These are phyloP conservation scores for Verticillium albo-atrum DNA, from an alignment of 2,329 filamentous ascomycete species.

Conservation along the genomic window DNA sequence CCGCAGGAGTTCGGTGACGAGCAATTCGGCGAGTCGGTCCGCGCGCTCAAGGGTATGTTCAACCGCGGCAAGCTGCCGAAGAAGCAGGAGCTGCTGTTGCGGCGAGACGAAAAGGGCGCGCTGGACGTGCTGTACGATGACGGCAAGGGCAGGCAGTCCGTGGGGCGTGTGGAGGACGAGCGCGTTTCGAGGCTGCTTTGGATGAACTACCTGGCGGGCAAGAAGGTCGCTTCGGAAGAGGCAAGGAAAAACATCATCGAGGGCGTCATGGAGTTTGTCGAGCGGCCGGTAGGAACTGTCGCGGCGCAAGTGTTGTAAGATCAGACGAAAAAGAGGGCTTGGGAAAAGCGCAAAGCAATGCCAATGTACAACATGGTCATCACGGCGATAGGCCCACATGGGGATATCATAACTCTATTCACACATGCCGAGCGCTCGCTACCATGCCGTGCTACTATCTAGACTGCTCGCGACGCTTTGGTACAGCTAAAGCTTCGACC, in stretches of 20 bases:
- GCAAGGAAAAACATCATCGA: constrained; percentile 79
- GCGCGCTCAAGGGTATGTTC: constrained; percentile 77
- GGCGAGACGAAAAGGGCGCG: constrained; percentile 60
- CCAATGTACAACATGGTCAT: neutral
- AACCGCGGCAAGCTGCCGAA: constrained; percentile 77
- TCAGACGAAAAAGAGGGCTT: constrained; percentile 1
- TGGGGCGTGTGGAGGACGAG: constrained; percentile 76
- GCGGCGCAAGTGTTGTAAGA: constrained; percentile 65
- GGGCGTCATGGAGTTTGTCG: constrained; percentile 82
- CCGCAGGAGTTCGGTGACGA: constrained; percentile 61
- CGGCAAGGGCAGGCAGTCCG: constrained; percentile 41
- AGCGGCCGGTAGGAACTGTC: constrained; percentile 81
- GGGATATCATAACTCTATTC: neutral
- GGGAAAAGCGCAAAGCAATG: neutral
- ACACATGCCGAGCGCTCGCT: neutral
- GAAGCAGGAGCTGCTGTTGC: constrained; percentile 70
- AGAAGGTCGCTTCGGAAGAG: constrained; percentile 78
- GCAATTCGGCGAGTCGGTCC: constrained; percentile 69
- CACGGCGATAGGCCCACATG: neutral
- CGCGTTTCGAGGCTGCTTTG: constrained; percentile 77
- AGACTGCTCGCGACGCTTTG: neutral
- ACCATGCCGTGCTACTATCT: neutral
- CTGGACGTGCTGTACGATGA: constrained; percentile 66
- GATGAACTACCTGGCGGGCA: constrained; percentile 85
- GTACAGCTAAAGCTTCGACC: neutral